Base-by-base conservation (phyloP, 1,139 yeast genomes). In the Magnusiomyces tetraspermus region DNA sequence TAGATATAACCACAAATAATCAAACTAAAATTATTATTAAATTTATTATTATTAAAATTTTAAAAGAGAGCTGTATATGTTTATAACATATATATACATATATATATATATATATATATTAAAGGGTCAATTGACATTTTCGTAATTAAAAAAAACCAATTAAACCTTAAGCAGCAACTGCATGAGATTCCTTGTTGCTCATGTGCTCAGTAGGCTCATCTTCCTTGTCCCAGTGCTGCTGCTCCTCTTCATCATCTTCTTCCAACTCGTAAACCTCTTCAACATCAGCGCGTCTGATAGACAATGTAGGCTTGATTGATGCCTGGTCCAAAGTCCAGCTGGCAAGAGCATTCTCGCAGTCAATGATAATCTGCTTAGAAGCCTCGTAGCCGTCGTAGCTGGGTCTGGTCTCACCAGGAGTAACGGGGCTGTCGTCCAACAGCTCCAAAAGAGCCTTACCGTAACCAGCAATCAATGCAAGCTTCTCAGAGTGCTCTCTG, bases 331-430 rank as follows among this genome's bases (percentile, higher is more conserved):
- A 79, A 62, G 97, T 92, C 98, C 97, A 92, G 61, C 89, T 81
- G 63, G 94, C 92, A 70, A 92, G 81, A 56, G 97, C 96, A 64
- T 83, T 85, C 77, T 92, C 98, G 63, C 96, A 95, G 72, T 92
- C 97, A 68, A 89, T 85, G 66, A 92, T 89, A 73, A 92, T 89
- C 78, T 92, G 97, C 79, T 89, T 90, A 56, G 97, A 86, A 54
- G 97, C 96, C 71, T 92, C 97, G 73, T 89, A 92, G 62, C 98
- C 97, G 68, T 92, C 97, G 72, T 92, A 92, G 58, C 96, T 95
- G 46, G 96, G 92, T 77, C 97, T 88, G 58, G 96, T 87, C 78
- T 92, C 97, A 76, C 97, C 97, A 60, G 98, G 98, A 60, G 97
- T 90, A 61, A 92, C 96, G 58, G 97, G 94, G 61, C 95, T 76